These are phyloP conservation scores for Aureobasidium sp. DNA, from an alignment of 2,329 filamentous ascomycete species.

Conservation along the genomic window DNA sequence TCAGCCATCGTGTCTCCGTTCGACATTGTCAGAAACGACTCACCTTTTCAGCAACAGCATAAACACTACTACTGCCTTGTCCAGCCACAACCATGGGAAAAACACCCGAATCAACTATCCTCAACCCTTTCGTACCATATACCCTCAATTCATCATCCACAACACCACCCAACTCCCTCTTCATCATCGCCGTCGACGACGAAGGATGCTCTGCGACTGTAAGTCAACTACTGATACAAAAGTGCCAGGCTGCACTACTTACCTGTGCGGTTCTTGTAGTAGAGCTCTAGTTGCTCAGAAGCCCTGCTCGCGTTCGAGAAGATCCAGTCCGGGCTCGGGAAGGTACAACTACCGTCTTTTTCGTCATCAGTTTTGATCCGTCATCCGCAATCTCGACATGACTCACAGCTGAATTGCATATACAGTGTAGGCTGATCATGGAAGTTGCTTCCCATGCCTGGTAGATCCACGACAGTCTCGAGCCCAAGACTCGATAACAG, in stretches of 20 bases:
- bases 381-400: neutral
- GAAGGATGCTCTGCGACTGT: neutral
- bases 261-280: constrained; percentile 8
- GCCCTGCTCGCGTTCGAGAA: constrained; percentile 20
- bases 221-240: neutral
- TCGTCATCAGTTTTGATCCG: neutral
- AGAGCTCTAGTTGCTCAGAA: neutral
- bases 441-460: constrained; percentile 29
- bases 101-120: constrained; percentile 36
- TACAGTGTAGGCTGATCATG: constrained; percentile 21
- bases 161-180: constrained; percentile 38
- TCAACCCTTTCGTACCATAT: constrained; percentile 33
- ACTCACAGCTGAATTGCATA: constrained; percentile 10
- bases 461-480: constrained; percentile 23
- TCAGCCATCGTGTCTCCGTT: neutral
- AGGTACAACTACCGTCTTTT: constrained; percentile 19
- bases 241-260: constrained; percentile 18
- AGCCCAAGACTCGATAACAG: constrained; percentile 24
- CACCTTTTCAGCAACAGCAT: constrained; percentile 19
- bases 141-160: constrained; percentile 35
- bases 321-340: constrained; percentile 23
- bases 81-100: constrained; percentile 33
- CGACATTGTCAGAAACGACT: neutral
- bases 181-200: constrained; percentile 39
- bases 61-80: constrained; percentile 18